Percentiles rank a stretch among this genome's conserved stretches.
These are phyloP conservation scores for Chrysopogon serrulatus DNA, from an alignment of 176 grass and related monocot genomes.

Conservation along the genomic window DNA sequence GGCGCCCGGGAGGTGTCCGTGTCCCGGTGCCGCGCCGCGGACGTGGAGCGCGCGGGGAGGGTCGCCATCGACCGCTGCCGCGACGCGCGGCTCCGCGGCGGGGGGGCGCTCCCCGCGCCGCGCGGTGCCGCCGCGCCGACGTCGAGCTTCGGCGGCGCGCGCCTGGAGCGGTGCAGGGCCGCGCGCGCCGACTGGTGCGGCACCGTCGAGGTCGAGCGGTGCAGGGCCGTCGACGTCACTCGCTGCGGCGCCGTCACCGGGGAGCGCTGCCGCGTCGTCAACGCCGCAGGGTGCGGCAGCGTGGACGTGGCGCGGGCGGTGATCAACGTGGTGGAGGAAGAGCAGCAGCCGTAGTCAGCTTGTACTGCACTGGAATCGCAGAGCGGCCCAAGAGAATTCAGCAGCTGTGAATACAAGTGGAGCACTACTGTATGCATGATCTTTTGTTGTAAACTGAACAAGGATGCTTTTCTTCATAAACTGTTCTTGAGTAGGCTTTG, in stretches of 20 bases:
- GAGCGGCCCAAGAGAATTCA: neutral
- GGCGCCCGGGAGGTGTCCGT: conserved; percentile 37
- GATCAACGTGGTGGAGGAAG: conserved; percentile 32
- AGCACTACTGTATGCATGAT: no score
- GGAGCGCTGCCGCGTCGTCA: conserved; percentile 44
- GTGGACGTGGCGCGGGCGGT: conserved; percentile 37
- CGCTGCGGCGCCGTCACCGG: conserved; percentile 46
- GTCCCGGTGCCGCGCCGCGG: conserved; percentile 32
- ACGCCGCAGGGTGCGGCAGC: conserved; percentile 32
- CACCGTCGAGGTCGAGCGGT: conserved; percentile 39
- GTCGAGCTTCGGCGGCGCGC: conserved; percentile 55
- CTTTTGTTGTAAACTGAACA: neutral
- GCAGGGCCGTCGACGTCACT: conserved; percentile 37
- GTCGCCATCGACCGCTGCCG: conserved; percentile 47
- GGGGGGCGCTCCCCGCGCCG: conserved; percentile 18
- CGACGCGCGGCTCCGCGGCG: conserved; percentile 21
- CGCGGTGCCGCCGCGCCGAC: conserved; percentile 42
- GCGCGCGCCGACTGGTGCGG: conserved; percentile 53
- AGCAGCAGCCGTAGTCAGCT: neutral
- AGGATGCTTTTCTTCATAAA: neutral
- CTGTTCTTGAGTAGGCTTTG: neutral
- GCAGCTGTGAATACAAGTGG: neutral
- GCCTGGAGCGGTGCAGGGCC: conserved; percentile 31
- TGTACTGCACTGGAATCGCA: neutral
- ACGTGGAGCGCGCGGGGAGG: conserved; percentile 44